Evolutionary conservation across 306 rosid genomes (phyloP), one percentile per base, ranked within the genome.

Genomic region (Glycyrrhiza uralensis): DNA sequence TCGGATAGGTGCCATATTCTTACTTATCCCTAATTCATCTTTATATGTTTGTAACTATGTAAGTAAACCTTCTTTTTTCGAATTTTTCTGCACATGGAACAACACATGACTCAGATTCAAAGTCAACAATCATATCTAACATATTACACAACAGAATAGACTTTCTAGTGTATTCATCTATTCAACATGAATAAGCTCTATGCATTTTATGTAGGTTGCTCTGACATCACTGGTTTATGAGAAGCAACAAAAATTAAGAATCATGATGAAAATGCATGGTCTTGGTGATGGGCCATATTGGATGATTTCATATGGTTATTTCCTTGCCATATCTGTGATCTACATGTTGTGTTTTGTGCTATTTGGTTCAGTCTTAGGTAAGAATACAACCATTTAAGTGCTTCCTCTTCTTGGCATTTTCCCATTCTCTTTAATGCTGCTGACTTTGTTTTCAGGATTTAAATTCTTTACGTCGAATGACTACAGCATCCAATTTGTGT

Each of bases 191-290:
- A 8, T 47, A 35, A 61, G 7, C 18, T 44, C 29, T 67, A 3
- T 51, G 38, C 35, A 71, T 36, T 69, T 79, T 45, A 64, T 77
- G 65, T 33, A 93, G 98, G 97, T 93, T 73, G 69, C 79, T 33
- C 63, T 93, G 84, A 78, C 88, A 44, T 64, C 97, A 3, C 83
- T 90, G 78, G 97, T 90, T 30, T 90, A 93, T 67, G 97, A 93
- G 88, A 93, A 84, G 72, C 78, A 93, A 63, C 89, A 93, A 59
- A 90, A 80, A 45, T 66, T 93, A 80, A 85, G 98, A 90, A 87
- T 93, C 79, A 93, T 93, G 96, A 93, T 93, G 98, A 93, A 93
- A 83, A 93, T 93, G 96, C 98, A 93, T 4, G 98, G 98, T 66
- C 98, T 93, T 76, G 96, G 91, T 42, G 96, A 92, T 64, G 93